These are phyloP conservation scores for Schoenoplectus tabernaemontani DNA, from an alignment of 202 grass and related monocot genomes.

Conservation along the genomic window DNA sequence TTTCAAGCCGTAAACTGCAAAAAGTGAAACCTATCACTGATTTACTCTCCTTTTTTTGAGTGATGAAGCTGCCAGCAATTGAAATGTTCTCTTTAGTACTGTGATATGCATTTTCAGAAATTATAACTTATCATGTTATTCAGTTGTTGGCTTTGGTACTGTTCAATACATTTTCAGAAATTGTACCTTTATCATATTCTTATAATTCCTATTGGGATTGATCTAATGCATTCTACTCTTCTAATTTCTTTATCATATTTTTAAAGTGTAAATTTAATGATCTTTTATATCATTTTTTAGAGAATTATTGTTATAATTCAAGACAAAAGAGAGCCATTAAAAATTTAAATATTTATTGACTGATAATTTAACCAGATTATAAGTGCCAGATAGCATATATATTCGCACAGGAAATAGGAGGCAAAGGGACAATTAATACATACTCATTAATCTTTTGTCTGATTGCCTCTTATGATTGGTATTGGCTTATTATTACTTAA, in stretches of 20 bases:
- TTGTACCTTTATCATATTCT: neutral
- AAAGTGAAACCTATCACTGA: neutral
- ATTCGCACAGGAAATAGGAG: neutral
- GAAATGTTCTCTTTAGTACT: neutral
- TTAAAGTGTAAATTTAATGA: too few relatives aligned
- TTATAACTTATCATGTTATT: neutral
- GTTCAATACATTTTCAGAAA: neutral
- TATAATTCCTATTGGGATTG: neutral
- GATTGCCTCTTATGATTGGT: conserved; percentile 2
- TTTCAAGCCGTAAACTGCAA: neutral
- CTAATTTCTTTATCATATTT: neutral
- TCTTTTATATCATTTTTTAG: too few relatives aligned
- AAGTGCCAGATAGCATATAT: neutral
- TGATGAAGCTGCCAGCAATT: neutral
- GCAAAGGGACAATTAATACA: neutral
- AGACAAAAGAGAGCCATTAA: neutral
- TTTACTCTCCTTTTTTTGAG: neutral
- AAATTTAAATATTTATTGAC: neutral
- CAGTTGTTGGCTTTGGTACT: neutral
- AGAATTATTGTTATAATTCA: neutral
- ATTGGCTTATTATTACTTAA: neutral
- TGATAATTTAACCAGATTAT: neutral
- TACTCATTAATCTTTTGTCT: neutral
- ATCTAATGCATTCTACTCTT: neutral
- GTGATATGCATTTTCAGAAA: neutral